These are phyloP conservation scores for Marasmius fiardii DNA, from an alignment of 1,284 basidiomycete genomes.

Conservation along the genomic window DNA sequence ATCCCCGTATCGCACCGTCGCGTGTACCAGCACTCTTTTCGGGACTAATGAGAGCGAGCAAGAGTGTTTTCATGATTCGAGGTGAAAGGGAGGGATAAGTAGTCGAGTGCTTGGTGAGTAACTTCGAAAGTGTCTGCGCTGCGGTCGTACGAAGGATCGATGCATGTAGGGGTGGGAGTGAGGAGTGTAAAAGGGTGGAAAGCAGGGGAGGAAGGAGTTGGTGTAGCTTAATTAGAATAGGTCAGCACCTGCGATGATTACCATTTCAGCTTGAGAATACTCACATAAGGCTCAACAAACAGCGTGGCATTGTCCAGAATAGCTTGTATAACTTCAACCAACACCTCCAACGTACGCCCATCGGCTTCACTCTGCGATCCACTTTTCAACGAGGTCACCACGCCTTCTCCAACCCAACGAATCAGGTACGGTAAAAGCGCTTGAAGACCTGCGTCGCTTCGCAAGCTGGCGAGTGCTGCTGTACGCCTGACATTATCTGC, in stretches of 20 bases:
- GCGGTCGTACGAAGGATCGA: slow-evolving; percentile 72
- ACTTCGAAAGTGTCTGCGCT: slow-evolving; percentile 78
- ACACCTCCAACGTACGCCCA: slow-evolving; percentile 68
- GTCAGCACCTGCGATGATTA: background rate
- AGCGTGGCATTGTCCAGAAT: slow-evolving; percentile 82
- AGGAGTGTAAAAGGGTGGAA: slow-evolving; percentile 85
- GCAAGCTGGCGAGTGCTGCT: slow-evolving; percentile 87
- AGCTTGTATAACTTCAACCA: slow-evolving; percentile 80
- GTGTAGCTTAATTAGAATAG: slow-evolving; percentile 61
- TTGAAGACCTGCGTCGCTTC: slow-evolving; percentile 89
- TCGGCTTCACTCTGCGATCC: slow-evolving; percentile 58
- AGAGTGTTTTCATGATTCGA: slow-evolving; percentile 89
- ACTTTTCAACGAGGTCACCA: slow-evolving; percentile 65
- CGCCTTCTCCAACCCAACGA: slow-evolving; percentile 91
- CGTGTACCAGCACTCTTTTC: slow-evolving; percentile 72
- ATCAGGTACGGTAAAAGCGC: slow-evolving; percentile 95
- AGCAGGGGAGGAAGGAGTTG: slow-evolving; percentile 94
- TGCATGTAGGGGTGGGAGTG: slow-evolving; percentile 59
- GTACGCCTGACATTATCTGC: slow-evolving; percentile 64
- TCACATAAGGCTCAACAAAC: slow-evolving; percentile 95
- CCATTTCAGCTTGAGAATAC: slow-evolving; percentile 29
- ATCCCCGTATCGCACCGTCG: slow-evolving; percentile 83
- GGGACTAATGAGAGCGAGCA: slow-evolving; percentile 78
- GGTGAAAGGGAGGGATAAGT: slow-evolving; percentile 84
- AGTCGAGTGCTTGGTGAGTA: slow-evolving; percentile 76